Evolutionary conservation across 2,329 filamentous ascomycete genomes (phyloP).

Genomic region (Nothopassalora personata): DNA sequence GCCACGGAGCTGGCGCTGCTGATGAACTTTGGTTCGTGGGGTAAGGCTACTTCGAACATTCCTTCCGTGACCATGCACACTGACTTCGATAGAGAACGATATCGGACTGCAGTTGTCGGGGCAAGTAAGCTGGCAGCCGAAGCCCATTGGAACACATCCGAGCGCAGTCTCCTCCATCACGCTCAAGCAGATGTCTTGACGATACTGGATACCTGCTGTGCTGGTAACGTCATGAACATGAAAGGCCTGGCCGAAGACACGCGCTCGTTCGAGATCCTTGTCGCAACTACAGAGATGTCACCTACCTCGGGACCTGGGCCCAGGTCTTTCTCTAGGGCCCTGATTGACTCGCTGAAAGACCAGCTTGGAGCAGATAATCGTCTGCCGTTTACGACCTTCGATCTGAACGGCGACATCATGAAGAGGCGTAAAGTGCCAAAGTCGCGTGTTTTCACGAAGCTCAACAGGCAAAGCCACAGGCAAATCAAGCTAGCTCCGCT

Average conservation of each 20-base stretch:
- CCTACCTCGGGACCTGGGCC: neutral
- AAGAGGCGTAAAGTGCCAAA: no score
- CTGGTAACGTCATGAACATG: neutral
- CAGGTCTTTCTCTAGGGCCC: neutral
- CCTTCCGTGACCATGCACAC: neutral
- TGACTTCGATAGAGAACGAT: neutral
- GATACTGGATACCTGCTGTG: neutral
- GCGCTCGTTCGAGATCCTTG: neutral
- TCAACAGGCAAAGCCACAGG: no score
- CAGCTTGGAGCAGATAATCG: no score
- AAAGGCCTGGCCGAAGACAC: neutral
- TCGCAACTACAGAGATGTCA: neutral
- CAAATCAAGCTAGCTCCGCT: no score
- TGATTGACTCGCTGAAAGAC: neutral
- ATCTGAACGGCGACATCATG: no score
- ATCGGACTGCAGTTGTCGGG: neutral
- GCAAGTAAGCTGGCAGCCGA: neutral
- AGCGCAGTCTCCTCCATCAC: neutral
- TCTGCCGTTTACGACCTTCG: no score
- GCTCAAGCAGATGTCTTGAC: neutral
- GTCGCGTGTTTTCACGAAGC: no score
- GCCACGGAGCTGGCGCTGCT: neutral
- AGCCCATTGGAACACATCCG: neutral
- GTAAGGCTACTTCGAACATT: neutral
- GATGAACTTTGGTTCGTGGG: neutral